A percentile compares a stretch with the other conserved stretches of the same genome.
These are phyloP conservation scores for Codiaeum variegatum DNA, from an alignment of 441 rosid genomes.

Conservation along the genomic window DNA sequence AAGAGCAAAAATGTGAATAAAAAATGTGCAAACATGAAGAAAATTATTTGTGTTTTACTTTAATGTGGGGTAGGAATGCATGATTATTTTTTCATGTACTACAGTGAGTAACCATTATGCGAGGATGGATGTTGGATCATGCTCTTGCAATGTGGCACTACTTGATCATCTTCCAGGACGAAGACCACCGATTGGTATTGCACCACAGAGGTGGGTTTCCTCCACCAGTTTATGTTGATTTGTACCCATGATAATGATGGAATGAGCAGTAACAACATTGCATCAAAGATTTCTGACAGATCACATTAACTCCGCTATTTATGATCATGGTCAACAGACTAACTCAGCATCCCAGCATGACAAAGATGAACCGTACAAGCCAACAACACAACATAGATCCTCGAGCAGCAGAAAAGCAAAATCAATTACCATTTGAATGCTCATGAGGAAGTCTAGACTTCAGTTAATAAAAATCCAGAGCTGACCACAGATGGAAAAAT, in stretches of 20 bases:
- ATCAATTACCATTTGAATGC: neutral
- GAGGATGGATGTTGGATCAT: neutral
- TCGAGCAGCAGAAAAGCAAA: neutral
- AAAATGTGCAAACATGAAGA: neutral
- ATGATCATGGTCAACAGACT: neutral
- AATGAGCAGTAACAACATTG: neutral
- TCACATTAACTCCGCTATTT: conserved; percentile 1
- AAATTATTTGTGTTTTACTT: neutral
- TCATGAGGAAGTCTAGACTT: neutral
- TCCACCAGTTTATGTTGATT: neutral
- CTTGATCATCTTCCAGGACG: neutral
- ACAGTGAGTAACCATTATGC: neutral
- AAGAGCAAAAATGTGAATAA: neutral
- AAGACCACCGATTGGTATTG: neutral
- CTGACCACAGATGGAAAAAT: neutral
- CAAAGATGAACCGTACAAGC: neutral
- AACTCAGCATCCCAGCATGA: neutral
- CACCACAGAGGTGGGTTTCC: neutral
- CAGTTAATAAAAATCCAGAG: neutral
- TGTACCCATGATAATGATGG: neutral
- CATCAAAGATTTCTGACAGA: neutral
- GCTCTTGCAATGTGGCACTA: neutral
- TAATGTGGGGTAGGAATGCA: neutral
- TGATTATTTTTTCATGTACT: neutral
- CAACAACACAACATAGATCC: neutral